A percentile compares a stretch with the other conserved stretches of the same genome.
These are phyloP conservation scores for Pythium diclinum DNA, from an alignment of 352 stramenopile species.

Conservation along the genomic window DNA sequence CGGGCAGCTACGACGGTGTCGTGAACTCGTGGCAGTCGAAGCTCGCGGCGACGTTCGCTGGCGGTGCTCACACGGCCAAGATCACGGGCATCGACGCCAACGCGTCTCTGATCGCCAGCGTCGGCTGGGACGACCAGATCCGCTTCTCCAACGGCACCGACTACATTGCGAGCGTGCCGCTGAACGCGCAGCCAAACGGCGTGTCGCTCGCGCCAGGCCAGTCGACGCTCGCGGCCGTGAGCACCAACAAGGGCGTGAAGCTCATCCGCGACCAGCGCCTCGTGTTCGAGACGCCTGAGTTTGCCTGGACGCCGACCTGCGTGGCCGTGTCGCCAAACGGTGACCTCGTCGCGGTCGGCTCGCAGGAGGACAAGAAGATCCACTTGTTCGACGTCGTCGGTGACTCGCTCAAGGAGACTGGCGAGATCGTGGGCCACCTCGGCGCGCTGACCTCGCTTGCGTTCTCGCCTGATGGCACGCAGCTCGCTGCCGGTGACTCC, in stretches of 20 bases:
- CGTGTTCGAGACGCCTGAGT: constrained; percentile 73
- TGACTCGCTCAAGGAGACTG: constrained; percentile 57
- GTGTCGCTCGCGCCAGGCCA: constrained; percentile 46
- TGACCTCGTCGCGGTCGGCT: constrained; percentile 75
- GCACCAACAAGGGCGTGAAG: constrained; percentile 85
- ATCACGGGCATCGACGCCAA: constrained; percentile 77
- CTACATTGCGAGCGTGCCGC: constrained; percentile 56
- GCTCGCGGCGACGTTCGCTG: constrained; percentile 39
- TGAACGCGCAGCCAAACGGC: constrained; percentile 71
- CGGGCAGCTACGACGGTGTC: constrained; percentile 93
- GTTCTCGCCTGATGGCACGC: constrained; percentile 83
- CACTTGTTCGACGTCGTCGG: constrained; percentile 80
- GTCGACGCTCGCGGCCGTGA: constrained; percentile 56
- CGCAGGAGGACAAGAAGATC: constrained; percentile 85
- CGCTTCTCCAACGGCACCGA: constrained; percentile 60
- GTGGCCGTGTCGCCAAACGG: constrained; percentile 68
- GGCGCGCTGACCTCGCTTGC: constrained; percentile 70
- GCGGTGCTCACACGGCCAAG: constrained; percentile 63
- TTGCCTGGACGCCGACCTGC: constrained; percentile 75
- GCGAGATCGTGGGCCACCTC: constrained; percentile 68
- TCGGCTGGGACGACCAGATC: constrained; percentile 91
- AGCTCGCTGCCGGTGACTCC: constrained; percentile 83
- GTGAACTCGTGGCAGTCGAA: constrained; percentile 88
- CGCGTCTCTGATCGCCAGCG: constrained; percentile 67
- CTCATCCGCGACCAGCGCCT: constrained; percentile 63